phyloP scores from a whole-genome alignment of 192 early-diverging fungal species.

The Jimgerdemannia lactiflua region DNA sequence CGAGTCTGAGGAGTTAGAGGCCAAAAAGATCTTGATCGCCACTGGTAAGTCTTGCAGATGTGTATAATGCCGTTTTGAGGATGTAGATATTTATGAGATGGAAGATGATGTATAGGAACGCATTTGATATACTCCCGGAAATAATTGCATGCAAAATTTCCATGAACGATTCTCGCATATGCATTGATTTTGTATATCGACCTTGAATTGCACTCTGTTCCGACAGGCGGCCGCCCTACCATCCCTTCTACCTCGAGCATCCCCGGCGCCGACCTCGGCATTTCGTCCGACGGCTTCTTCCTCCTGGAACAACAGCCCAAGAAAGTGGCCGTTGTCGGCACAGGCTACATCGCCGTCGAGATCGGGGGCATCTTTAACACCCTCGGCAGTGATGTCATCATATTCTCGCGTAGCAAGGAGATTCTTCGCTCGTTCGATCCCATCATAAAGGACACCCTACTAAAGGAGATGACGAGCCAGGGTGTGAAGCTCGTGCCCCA shows the following conservation, averaged over 20 bases:
- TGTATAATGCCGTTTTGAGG: neutral
- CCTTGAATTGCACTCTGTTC: neutral
- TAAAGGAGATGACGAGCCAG: constrained; percentile 68
- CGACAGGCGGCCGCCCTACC: constrained; percentile 60
- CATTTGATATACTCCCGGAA: no score
- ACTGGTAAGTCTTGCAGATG: constrained; percentile 49
- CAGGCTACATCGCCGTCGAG: constrained; percentile 97
- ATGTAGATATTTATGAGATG: neutral
- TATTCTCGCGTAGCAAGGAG: constrained; percentile 82
- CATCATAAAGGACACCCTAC: constrained; percentile 76
- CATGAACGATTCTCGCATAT: no score
- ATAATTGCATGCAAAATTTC: no score
- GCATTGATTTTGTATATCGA: no score
- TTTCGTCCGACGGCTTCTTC: constrained; percentile 96
- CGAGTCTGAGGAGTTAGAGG: constrained; percentile 28
- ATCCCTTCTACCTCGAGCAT: constrained; percentile 62
- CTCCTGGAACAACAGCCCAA: constrained; percentile 89
- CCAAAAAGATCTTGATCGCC: constrained; percentile 91
- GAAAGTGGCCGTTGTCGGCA: constrained; percentile 84
- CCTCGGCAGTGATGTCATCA: constrained; percentile 81
- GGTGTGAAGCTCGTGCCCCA: constrained; percentile 82
- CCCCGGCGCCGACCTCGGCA: constrained; percentile 84
- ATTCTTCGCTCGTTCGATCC: constrained; percentile 88
- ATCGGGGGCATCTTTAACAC: constrained; percentile 90
- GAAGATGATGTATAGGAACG: constrained; percentile 1